Evolutionary conservation across 768 basidiomycete genomes (phyloP).

Genomic region (Agrocybe praecox): DNA sequence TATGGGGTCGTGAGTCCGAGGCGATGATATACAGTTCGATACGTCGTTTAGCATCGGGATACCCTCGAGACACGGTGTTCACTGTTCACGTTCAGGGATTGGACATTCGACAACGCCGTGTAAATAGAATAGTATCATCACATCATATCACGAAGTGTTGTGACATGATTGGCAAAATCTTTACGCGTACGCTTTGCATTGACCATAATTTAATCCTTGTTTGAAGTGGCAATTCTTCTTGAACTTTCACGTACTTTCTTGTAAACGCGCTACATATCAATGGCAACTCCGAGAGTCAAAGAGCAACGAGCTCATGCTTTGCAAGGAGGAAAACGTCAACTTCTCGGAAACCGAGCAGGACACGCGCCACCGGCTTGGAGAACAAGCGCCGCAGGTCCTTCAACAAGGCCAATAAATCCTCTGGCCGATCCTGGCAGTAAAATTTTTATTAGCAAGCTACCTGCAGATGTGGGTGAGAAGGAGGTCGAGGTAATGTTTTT

Average conservation of each 20-base stretch:
- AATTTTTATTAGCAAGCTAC: slow-evolving; percentile 67
- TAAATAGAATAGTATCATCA: no score
- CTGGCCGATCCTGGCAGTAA: slow-evolving; percentile 53
- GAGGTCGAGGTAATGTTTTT: slow-evolving; percentile 60
- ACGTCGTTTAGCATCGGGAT: no score
- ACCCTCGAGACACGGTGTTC: no score
- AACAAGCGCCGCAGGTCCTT: slow-evolving; percentile 24
- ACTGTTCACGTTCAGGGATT: no score
- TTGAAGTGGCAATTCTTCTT: not conserved
- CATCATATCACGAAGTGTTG: not conserved
- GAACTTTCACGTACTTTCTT: not conserved
- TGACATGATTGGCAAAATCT: slow-evolving; percentile 4
- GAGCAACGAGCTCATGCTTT: slow-evolving; percentile 43
- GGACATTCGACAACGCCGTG: no score
- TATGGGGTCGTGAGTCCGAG: no score
- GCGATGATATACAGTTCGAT: no score
- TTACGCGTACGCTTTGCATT: not conserved
- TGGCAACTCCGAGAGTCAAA: slow-evolving; percentile 2
- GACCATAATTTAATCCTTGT: not conserved
- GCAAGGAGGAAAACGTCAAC: slow-evolving; percentile 53
- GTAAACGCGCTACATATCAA: not conserved
- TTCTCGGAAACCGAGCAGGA: slow-evolving; percentile 61
- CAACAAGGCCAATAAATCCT: slow-evolving; percentile 21
- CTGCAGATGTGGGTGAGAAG: slow-evolving; percentile 66
- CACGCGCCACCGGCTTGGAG: slow-evolving; percentile 67